Percentiles rank a stretch among this genome's conserved stretches.
Evolutionary conservation across 176 grass and related monocot species (phyloP).

Genomic region (Luzula sylvatica): DNA sequence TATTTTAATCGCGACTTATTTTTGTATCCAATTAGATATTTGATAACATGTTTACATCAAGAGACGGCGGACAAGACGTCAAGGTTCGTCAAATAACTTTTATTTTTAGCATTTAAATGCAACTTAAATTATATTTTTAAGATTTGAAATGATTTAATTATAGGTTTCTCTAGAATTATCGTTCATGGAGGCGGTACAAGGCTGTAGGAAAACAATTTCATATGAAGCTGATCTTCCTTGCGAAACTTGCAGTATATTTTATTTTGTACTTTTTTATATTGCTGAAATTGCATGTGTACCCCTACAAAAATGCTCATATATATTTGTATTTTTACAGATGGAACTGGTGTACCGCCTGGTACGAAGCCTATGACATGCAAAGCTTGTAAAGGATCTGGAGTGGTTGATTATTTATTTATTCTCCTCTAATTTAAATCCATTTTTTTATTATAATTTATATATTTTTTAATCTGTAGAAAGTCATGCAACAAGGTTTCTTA

Average conservation of each 20-base stretch:
- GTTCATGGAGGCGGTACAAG: conserved; percentile 98
- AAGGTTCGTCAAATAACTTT: conserved; percentile 42
- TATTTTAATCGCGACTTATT: not conserved
- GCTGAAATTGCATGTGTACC: not conserved
- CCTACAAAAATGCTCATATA: conserved; percentile 14
- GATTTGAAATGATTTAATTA: not conserved
- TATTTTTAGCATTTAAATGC: not conserved
- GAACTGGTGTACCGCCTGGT: conserved; percentile 81
- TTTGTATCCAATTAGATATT: conserved; percentile 56
- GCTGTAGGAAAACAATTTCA: conserved; percentile 76
- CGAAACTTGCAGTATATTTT: conserved; percentile 77
- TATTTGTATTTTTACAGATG: conserved; percentile 42
- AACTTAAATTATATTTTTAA: conserved; percentile 17
- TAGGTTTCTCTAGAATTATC: conserved; percentile 82
- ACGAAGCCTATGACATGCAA: conserved; percentile 91
- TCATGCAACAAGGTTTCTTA: conserved; percentile 45
- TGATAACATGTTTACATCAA: conserved; percentile 31
- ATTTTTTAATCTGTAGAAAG: conserved; percentile 32
- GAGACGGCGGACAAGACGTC: conserved; percentile 86
- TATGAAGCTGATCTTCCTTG: conserved; percentile 68
- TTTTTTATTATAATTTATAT: conserved; percentile 3
- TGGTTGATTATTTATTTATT: conserved; percentile 37
- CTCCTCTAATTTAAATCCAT: not conserved
- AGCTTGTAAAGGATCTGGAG: conserved; percentile 72
- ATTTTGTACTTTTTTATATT: conserved; percentile 5